Conservation (phyloP, 2,329 filamentous ascomycete genomes). For the Ustilaginoidea virens region DNA sequence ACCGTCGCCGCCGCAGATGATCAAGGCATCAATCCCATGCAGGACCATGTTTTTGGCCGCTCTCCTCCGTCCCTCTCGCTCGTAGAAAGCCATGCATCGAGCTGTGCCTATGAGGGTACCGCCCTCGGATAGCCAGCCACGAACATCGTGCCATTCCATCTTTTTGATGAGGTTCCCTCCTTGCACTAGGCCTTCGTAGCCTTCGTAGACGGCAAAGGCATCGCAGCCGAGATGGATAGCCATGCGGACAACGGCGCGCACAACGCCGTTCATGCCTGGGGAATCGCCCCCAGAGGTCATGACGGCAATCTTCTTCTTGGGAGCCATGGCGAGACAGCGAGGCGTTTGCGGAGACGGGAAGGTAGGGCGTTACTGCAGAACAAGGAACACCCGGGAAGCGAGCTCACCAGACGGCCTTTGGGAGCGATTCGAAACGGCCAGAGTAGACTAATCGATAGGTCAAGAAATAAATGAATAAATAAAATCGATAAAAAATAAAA, state of each 20-base stretch:
- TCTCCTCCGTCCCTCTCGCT: constrained; percentile 65
- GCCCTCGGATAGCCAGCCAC: constrained; percentile 85
- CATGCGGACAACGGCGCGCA: constrained; percentile 83
- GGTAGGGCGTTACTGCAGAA: too few species aligned
- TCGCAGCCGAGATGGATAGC: constrained; percentile 73
- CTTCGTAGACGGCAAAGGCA: constrained; percentile 73
- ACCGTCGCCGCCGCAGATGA: constrained; percentile 95
- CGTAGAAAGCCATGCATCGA: constrained; percentile 81
- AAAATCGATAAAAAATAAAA: too few species aligned
- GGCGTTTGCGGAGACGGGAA: constrained; percentile 6
- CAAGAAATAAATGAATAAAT: too few species aligned
- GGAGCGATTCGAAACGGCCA: too few species aligned
- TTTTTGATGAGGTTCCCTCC: constrained; percentile 78
- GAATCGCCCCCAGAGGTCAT: constrained; percentile 93
- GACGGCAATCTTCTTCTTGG: constrained; percentile 61
- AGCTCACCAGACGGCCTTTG: too few species aligned
- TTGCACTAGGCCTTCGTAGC: constrained; percentile 86
- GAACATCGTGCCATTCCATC: constrained; percentile 86
- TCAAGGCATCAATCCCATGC: constrained; percentile 84
- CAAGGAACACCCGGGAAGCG: too few species aligned
- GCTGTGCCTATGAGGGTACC: constrained; percentile 94
- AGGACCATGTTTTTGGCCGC: constrained; percentile 92
- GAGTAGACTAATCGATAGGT: too few species aligned
- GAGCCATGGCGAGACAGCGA: constrained; percentile 22
- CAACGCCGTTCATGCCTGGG: constrained; percentile 86